Conservation (phyloP, 768 basidiomycete species). For the Xanthoconium stramineum region DNA sequence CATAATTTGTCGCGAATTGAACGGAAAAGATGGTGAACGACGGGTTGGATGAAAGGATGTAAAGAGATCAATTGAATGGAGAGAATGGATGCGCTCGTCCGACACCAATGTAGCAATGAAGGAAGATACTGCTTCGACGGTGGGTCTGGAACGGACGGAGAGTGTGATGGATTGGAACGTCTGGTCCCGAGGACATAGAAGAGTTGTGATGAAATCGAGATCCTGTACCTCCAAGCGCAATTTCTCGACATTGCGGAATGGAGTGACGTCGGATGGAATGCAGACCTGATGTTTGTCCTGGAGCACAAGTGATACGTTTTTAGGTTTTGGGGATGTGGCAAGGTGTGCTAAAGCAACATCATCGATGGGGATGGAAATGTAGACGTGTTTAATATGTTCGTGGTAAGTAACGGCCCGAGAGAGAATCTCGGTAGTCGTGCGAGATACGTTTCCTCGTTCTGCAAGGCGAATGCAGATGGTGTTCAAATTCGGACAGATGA, state of each 20-base stretch:
- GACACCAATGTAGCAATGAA: background rate
- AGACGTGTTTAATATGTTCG: background rate
- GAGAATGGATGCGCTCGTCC: background rate
- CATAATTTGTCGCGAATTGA: too few relatives aligned
- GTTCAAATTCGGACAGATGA: background rate
- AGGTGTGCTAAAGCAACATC: background rate
- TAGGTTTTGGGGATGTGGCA: background rate
- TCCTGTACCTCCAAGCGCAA: conserved; percentile 2
- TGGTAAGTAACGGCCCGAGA: background rate
- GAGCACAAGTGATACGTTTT: background rate
- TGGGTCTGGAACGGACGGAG: background rate
- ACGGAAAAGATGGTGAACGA: too few relatives aligned
- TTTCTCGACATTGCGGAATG: background rate
- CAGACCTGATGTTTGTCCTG: background rate
- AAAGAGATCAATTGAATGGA: background rate
- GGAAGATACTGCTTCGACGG: background rate
- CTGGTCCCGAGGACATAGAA: background rate
- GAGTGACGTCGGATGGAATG: background rate
- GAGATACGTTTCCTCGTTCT: too few relatives aligned
- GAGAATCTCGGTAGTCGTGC: background rate
- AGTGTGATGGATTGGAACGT: background rate
- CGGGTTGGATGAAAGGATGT: too few relatives aligned
- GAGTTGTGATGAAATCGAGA: background rate
- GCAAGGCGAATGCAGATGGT: background rate
- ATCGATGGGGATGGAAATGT: background rate